Evolutionary conservation across 352 stramenopile genomes (phyloP).

Genomic region (Globisporangium cylindrosporum): DNA sequence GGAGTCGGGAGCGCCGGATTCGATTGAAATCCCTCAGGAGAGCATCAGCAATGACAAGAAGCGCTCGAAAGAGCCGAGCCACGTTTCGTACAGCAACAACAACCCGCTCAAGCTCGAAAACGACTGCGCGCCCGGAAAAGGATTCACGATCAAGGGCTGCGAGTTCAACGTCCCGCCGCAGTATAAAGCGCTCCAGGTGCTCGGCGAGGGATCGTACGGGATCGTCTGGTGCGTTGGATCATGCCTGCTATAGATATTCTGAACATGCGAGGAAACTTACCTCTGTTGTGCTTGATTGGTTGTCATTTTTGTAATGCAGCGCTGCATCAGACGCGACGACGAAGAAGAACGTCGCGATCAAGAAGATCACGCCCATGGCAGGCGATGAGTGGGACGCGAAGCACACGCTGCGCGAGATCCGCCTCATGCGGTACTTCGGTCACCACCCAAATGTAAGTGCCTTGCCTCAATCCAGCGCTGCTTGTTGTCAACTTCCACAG

Average conservation of each 20-base stretch:
- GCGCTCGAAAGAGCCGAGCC: not conserved
- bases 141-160: conserved; percentile 80
- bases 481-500: not conserved
- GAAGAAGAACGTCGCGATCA: conserved; percentile 88
- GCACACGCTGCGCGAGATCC: conserved; percentile 90
- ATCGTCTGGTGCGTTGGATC: conserved; percentile 74
- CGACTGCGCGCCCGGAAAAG: conserved; percentile 51
- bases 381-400: conserved; percentile 89
- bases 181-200: conserved; percentile 82
- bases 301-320: conserved; percentile 28
- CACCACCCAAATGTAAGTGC: conserved; percentile 82
- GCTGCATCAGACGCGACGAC: conserved; percentile 68
- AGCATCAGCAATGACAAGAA: not conserved
- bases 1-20: no score
- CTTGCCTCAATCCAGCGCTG: no score
- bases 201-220: conserved; percentile 92
- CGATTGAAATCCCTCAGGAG: not conserved
- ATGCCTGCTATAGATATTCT: not conserved
- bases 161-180: conserved; percentile 81
- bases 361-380: conserved; percentile 92
- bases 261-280: not conserved
- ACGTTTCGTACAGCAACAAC: not conserved
- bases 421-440: conserved; percentile 88
- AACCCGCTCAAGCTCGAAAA: conserved; percentile 38
- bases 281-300: not conserved